Evolutionary conservation across 805 yeast genomes (phyloP), one percentile per base, ranked within the genome.

Genomic region (Tetrapisispora arboricola): DNA sequence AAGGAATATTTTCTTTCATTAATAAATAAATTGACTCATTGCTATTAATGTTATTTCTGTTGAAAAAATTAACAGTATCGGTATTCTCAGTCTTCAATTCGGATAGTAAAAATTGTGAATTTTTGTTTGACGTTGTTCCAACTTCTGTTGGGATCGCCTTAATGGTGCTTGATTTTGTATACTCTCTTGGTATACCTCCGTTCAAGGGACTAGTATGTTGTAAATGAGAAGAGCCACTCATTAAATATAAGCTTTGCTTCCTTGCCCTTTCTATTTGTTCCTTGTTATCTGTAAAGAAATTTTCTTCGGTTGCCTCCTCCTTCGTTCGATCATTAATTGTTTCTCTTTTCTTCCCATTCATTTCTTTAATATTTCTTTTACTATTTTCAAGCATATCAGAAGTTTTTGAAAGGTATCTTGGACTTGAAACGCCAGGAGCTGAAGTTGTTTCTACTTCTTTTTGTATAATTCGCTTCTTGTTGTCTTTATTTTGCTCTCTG

Each of bases 1-100:
- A 72, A 1, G 82, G 82, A 17, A 67, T 57, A 2, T 52, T 57
- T 36, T 73, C 78, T 13, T 75, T 75, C 66, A 73, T 62, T 7
- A 75, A 39, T 42, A 75, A 54, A 19, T 69, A 67, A 38, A 72
- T 54, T 1, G 70, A 53, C 24, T 73, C 71, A 26, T 64, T 63
- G 7, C 69, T 61, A 43, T 73, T 74, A 6, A 65, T 54, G 38
- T 66, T 63, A 15, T 62, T 54, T 19, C 63, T 55, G 32, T 65
- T 50, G 39, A 49, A 63, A 15, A 56, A 47, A 18, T 51, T 48
- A 3, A 47, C 44, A 15, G 55, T 49, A n/a, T 50, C 48, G 6
- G 29, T 30, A 17, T 44, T 43, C 15, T 42, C 39, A 34, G 38
- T 39, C n/a, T 37, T 28, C 51, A 55, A 43, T 57, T 51, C 50